Base-by-base conservation (phyloP, 129 eudicot genomes). In the Pseudognaphalium luteoalbum region DNA sequence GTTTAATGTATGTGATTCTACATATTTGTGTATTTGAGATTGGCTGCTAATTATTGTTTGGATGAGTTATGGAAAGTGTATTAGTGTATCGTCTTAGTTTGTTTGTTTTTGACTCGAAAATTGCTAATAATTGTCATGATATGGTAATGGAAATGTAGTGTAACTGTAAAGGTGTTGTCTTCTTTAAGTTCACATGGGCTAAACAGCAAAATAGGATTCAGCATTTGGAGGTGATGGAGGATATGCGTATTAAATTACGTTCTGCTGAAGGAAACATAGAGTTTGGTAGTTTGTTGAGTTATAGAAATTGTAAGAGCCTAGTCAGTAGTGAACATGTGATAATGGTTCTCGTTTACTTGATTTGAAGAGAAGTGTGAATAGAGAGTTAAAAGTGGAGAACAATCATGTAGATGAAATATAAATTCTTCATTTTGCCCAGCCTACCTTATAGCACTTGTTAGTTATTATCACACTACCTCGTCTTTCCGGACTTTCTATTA, bases 31-130 rank as follows among this genome's bases (percentile, higher is more conserved):
- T 42, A 42, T 42, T 65, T 16, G 44, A 39, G 28, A 74, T 19
- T 72, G 34, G 54, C 42, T 32, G 54, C 34, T 37, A 54, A 57
- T 72, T 42, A 17, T 42, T 33, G 51, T 51, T 50, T 66, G 30
- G 4, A 20, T 60, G 42, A 47, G 73, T 29, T 28, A 71, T 16
- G 9, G 63, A 69, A 47, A 70, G 30, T 63, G 32, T 70, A 32
- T 50, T 7, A 70, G 51, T 63, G 32, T 70, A 32, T 50, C 3
- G 75, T 50, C 28, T 12, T 42, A 68, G 33, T 21, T 20, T 8
- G 4, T 4, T 21, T 60, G 14, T 44, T 44, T 47, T 70, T 70
- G 60, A 47, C 12, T 22, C 20, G 74, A 28, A 29, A 44, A 70
- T 15, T 21, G 2, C 20, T 47, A 70, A 28, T 29, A 29, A 66